A percentile compares a stretch with the other conserved stretches of the same genome.
Evolutionary conservation across 139 green algal genomes (phyloP).

Genomic region (Chlorella sorokiniana): DNA sequence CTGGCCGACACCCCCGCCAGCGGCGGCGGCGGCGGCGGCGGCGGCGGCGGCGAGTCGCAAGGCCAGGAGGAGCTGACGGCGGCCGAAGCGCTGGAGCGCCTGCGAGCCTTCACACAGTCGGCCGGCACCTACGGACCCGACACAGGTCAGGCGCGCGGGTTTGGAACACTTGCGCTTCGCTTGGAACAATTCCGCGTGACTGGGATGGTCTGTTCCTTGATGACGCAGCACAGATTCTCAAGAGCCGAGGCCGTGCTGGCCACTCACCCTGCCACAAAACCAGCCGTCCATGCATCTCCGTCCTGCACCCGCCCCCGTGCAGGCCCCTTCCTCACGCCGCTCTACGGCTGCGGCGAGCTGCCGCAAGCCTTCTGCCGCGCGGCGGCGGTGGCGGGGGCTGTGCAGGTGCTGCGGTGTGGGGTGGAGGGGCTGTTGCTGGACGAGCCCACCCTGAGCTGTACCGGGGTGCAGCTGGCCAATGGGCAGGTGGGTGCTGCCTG

Average conservation of each 20-base stretch:
- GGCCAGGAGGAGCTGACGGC: constrained; percentile 26
- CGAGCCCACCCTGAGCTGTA: constrained; percentile 26
- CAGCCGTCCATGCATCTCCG: neutral
- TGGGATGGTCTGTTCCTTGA: neutral
- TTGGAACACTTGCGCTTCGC: neutral
- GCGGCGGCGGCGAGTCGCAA: neutral
- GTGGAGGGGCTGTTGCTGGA: constrained; percentile 16
- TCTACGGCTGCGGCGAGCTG: constrained; percentile 73
- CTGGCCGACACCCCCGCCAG: constrained; percentile 26
- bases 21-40: neutral
- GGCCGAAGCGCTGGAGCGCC: constrained; percentile 35
- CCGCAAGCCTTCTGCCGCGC: constrained; percentile 47
- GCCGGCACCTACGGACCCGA: constrained; percentile 46
- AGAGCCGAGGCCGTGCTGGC: too few relatives aligned
- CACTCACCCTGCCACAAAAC: neutral
- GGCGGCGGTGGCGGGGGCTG: constrained; percentile 37
- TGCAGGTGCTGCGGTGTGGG: constrained; percentile 44
- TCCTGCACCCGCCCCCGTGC: constrained; percentile 23
- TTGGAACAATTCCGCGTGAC: neutral
- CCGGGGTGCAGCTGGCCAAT: constrained; percentile 12
- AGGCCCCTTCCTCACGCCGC: constrained; percentile 68
- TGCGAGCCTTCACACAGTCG: constrained; percentile 60
- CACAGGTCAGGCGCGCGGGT: neutral
- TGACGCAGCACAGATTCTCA: neutral
- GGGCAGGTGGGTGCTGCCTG: constrained; percentile 11